phyloP scores from a whole-genome alignment of 352 stramenopile species.

The Phytophthora melonis region DNA sequence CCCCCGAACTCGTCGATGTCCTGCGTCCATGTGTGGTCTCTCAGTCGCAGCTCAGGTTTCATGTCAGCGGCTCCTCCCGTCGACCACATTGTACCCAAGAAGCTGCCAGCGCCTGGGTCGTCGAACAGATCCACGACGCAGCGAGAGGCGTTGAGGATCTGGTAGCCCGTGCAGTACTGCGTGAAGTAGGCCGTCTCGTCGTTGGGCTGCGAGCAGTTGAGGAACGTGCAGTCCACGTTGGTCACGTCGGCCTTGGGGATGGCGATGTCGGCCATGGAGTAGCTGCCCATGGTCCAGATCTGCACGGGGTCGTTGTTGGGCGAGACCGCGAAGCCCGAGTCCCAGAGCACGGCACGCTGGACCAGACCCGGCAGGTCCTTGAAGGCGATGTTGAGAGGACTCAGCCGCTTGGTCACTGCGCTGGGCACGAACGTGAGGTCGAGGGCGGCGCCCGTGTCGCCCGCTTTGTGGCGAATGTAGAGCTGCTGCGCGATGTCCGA shows the following conservation, averaged over 20 bases:
- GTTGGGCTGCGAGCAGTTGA: conserved; percentile 44
- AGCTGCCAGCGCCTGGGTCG: background rate
- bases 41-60: conserved; percentile 19
- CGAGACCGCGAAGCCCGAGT: conserved; percentile 41
- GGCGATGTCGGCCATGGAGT: conserved; percentile 38
- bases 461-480: conserved; percentile 32
- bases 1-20: conserved; percentile 19
- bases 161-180: conserved; percentile 39
- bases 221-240: conserved; percentile 28
- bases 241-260: conserved; percentile 26
- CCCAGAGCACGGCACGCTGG: conserved; percentile 49
- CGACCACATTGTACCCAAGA: conserved; percentile 44
- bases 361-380: conserved; percentile 35
- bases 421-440: conserved; percentile 23
- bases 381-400: conserved; percentile 25
- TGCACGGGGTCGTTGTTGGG: conserved; percentile 25
- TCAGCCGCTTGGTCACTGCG: conserved; percentile 23
- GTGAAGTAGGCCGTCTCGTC: conserved; percentile 21
- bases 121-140: conserved; percentile 43
- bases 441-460: conserved; percentile 9
- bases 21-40: conserved; percentile 36
- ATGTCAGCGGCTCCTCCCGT: conserved; percentile 28
- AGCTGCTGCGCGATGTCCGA: conserved; percentile 52
- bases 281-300: conserved; percentile 30
- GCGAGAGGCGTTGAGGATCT: conserved; percentile 46